These are phyloP conservation scores for Aciculosporium take DNA, from an alignment of 2,329 filamentous ascomycete species.

Conservation along the genomic window DNA sequence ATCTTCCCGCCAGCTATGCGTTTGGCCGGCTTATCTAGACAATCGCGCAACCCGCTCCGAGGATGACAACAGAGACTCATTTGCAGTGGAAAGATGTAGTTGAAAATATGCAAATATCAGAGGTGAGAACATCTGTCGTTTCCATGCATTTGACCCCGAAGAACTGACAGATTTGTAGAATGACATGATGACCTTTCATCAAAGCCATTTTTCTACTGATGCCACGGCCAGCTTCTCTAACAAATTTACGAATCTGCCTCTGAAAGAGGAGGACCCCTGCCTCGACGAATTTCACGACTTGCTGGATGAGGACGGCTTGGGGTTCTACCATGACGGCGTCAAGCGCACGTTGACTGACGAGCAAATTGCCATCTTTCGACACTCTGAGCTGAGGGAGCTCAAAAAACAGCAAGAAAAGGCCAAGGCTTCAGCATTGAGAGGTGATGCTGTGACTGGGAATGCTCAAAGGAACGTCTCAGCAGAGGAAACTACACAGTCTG, in stretches of 20 bases:
- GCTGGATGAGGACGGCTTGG: slow-evolving; percentile 50
- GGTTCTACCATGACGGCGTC: slow-evolving; percentile 73
- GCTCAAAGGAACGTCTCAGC: not conserved
- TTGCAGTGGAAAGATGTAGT: not conserved
- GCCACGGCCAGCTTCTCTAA: slow-evolving; percentile 31
- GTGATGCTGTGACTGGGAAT: not conserved
- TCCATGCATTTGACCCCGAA: not conserved
- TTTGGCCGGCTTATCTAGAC: not conserved
- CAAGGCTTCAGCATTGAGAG: slow-evolving; percentile 7
- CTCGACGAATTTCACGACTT: not conserved
- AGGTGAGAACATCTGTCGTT: not conserved
- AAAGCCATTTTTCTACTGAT: slow-evolving; percentile 40
- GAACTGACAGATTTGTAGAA: slow-evolving; percentile 28
- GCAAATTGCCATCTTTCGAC: slow-evolving; percentile 79
- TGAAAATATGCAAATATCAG: not conserved
- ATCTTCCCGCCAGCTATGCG: not conserved
- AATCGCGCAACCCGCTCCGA: not conserved
- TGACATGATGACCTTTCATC: slow-evolving; percentile 44
- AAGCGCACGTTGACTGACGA: slow-evolving; percentile 85
- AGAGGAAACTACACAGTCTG: not conserved
- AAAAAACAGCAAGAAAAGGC: slow-evolving; percentile 35
- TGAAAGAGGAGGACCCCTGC: slow-evolving; percentile 10
- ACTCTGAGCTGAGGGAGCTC: slow-evolving; percentile 69
- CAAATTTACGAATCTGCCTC: slow-evolving; percentile 27
- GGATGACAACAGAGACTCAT: not conserved